Evolutionary conservation across 345 rosid species (phyloP).

Genomic region (Theobroma cacao): DNA sequence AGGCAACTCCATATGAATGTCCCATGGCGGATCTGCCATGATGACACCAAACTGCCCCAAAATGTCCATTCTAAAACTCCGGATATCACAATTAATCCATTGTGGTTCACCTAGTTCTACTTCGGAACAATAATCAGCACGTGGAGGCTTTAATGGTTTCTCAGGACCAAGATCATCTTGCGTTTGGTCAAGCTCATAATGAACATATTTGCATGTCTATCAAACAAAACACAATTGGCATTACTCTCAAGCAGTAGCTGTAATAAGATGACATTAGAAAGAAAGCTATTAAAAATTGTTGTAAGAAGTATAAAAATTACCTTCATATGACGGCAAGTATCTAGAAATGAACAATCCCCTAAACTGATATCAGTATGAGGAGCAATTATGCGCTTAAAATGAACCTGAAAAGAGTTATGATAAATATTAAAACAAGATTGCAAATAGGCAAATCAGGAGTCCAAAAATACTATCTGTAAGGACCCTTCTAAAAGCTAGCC

Average conservation of each 20-base stretch:
- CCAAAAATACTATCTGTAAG: not conserved
- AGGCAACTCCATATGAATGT: constrained; percentile 99
- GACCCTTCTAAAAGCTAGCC: not conserved
- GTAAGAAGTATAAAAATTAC: constrained; percentile 28
- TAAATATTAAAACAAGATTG: not conserved
- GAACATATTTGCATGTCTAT: constrained; percentile 98
- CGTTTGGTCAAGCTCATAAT: constrained; percentile 91
- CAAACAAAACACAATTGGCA: constrained; percentile 10
- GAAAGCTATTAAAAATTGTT: constrained; percentile 11
- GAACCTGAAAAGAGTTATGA: constrained; percentile 55
- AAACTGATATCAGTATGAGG: constrained; percentile 88
- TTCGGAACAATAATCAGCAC: constrained; percentile 95
- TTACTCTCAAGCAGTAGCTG: not conserved
- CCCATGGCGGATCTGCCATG: constrained; percentile 99
- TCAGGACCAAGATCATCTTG: constrained; percentile 70
- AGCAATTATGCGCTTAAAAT: constrained; percentile 90
- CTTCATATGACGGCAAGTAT: constrained; percentile 99
- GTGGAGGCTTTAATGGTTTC: constrained; percentile 76
- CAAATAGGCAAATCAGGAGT: not conserved
- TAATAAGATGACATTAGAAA: not conserved
- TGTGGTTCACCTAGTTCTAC: constrained; percentile 98
- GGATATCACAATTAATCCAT: constrained; percentile 95
- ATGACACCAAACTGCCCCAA: constrained; percentile 95
- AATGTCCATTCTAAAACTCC: constrained; percentile 89
- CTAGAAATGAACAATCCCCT: constrained; percentile 99